Conservation (phyloP, 257 asterid genomes). For the Fraxinus excelsior region DNA sequence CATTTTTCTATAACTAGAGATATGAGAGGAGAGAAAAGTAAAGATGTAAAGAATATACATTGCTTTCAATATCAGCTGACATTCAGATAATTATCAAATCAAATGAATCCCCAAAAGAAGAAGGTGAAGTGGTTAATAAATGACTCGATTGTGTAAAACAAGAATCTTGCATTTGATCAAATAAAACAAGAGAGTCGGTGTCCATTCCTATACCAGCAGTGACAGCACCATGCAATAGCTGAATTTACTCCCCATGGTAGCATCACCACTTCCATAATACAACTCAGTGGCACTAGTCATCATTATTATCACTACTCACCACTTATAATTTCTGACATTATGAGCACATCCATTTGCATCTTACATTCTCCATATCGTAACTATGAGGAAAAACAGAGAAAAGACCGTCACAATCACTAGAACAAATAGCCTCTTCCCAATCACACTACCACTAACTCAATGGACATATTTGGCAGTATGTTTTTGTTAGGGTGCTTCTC, state of each 20-base stretch:
- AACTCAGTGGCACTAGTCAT: neutral
- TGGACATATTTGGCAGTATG: neutral
- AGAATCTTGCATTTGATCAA: neutral
- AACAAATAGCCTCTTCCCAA: neutral
- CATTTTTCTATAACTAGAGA: neutral
- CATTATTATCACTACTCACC: neutral
- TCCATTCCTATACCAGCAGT: neutral
- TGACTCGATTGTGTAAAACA: neutral
- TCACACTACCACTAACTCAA: neutral
- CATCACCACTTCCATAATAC: neutral
- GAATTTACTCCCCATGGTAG: neutral
- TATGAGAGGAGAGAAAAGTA: neutral
- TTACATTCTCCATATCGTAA: neutral
- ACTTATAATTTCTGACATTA: conserved; percentile 13
- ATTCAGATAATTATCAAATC: neutral
- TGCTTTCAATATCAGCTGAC: neutral
- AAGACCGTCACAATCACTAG: neutral
- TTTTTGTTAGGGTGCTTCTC: conserved; percentile 62
- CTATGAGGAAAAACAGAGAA: conserved; percentile 1
- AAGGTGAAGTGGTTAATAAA: neutral
- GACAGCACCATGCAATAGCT: neutral
- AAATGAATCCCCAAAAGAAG: neutral
- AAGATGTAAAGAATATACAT: neutral
- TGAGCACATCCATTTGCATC: conserved; percentile 12
- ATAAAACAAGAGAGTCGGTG: neutral